A percentile compares a stretch with the other conserved stretches of the same genome.
Evolutionary conservation across 176 grass and related monocot species (phyloP).

Genomic region (Zoysia japonica): DNA sequence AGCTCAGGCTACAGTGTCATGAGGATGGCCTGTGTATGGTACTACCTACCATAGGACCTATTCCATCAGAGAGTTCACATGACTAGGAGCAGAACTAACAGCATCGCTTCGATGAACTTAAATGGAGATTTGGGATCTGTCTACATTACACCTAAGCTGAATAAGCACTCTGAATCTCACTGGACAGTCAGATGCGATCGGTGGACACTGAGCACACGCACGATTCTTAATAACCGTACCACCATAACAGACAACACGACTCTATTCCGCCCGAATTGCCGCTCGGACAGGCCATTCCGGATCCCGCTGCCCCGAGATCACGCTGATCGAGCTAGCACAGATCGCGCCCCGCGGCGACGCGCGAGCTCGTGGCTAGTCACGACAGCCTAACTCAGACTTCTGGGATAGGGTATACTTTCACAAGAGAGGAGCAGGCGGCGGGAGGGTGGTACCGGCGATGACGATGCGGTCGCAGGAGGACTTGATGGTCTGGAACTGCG

Average conservation of each 20-base stretch:
- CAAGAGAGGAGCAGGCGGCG: background rate
- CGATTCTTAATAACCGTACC: slow-evolving; percentile 6
- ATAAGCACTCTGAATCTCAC: slow-evolving; percentile 26
- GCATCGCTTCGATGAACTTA: background rate
- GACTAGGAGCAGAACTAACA: background rate
- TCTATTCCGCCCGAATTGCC: background rate
- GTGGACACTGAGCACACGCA: slow-evolving; percentile 2
- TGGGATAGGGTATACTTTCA: background rate
- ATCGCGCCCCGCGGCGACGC: background rate
- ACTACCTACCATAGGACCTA: background rate
- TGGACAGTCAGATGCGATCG: background rate
- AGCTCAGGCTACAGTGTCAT: background rate
- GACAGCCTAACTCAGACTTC: background rate
- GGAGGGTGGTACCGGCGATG: slow-evolving; percentile 67
- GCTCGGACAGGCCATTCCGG: background rate
- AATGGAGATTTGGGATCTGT: background rate
- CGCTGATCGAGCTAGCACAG: slow-evolving; percentile 7
- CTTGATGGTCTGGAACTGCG: slow-evolving; percentile 99
- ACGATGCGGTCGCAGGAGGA: slow-evolving; percentile 92
- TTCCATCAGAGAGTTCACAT: background rate
- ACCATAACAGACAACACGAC: background rate
- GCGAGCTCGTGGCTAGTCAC: background rate
- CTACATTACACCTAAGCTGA: background rate
- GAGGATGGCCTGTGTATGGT: background rate
- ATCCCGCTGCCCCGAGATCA: slow-evolving; percentile 27